phyloP scores from a whole-genome alignment of 768 basidiomycete species.

The Rickenella mellea region DNA sequence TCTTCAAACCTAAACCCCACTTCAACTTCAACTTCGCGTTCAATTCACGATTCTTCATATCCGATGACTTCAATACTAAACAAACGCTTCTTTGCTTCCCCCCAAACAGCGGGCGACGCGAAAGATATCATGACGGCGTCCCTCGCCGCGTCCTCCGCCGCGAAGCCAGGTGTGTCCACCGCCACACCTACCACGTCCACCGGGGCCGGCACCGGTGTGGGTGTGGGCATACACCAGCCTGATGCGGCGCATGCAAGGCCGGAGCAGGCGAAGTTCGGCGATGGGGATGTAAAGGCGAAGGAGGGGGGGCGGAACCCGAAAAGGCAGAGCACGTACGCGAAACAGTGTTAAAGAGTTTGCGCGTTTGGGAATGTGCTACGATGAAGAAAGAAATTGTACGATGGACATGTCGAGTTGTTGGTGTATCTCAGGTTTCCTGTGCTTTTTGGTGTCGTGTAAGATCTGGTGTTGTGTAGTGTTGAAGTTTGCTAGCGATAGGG shows the following conservation, averaged over 20 bases:
- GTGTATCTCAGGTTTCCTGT: too few species aligned
- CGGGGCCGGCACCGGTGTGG: neutral
- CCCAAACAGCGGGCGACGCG: neutral
- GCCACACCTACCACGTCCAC: neutral
- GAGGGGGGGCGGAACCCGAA: neutral
- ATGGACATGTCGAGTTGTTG: too few species aligned
- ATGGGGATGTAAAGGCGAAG: neutral
- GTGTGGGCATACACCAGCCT: neutral
- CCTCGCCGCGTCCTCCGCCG: too few species aligned
- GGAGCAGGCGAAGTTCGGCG: neutral
- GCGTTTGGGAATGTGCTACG: too few species aligned
- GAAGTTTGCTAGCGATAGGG: too few species aligned
- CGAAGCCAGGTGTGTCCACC: neutral
- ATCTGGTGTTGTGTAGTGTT: too few species aligned
- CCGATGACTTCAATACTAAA: neutral
- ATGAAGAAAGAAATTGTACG: too few species aligned
- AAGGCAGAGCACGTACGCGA: neutral
- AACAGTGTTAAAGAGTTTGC: neutral
- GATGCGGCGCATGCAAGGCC: neutral
- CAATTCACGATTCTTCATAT: too few species aligned
- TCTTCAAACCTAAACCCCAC: neutral
- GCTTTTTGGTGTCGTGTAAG: too few species aligned
- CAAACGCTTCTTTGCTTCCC: neutral
- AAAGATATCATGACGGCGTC: neutral
- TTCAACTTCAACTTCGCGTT: neutral